Conservation (phyloP, 1,284 basidiomycete genomes). For the Cystobasidium sp. region DNA sequence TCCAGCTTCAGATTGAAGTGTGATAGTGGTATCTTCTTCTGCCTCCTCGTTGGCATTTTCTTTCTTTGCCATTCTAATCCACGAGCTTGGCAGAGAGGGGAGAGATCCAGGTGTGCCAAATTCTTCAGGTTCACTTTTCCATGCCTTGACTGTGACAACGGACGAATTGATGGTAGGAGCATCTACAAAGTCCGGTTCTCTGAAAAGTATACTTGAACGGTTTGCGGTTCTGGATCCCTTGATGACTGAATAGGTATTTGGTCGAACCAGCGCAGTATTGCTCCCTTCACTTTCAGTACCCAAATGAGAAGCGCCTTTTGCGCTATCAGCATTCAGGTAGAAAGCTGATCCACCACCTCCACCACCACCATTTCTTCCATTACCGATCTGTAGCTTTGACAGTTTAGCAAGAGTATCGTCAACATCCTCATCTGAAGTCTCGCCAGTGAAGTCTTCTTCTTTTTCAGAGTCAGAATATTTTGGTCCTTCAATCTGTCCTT, state of each 20-base stretch:
- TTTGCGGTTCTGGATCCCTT: constrained; percentile 47
- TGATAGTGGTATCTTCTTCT: neutral
- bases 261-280: constrained; percentile 27
- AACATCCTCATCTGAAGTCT: constrained; percentile 63
- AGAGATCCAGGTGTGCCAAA: constrained; percentile 37
- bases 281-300: neutral
- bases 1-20: neutral
- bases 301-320: constrained; percentile 51
- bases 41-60: neutral
- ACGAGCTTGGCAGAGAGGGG: constrained; percentile 47
- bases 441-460: constrained; percentile 53
- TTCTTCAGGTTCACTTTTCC: neutral
- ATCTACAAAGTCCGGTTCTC: constrained; percentile 40
- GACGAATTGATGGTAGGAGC: constrained; percentile 47
- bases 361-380: constrained; percentile 58
- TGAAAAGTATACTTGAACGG: constrained; percentile 37
- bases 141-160: constrained; percentile 52
- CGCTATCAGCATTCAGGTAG: constrained; percentile 57
- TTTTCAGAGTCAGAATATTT: constrained; percentile 56
- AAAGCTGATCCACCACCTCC: neutral
- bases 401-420: constrained; percentile 52
- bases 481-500: constrained; percentile 54
- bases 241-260: constrained; percentile 46
- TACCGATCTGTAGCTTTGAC: constrained; percentile 64
- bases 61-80: constrained; percentile 40